These are phyloP conservation scores for Moelleriella libera DNA, from an alignment of 2,329 filamentous ascomycete species.

Conservation along the genomic window DNA sequence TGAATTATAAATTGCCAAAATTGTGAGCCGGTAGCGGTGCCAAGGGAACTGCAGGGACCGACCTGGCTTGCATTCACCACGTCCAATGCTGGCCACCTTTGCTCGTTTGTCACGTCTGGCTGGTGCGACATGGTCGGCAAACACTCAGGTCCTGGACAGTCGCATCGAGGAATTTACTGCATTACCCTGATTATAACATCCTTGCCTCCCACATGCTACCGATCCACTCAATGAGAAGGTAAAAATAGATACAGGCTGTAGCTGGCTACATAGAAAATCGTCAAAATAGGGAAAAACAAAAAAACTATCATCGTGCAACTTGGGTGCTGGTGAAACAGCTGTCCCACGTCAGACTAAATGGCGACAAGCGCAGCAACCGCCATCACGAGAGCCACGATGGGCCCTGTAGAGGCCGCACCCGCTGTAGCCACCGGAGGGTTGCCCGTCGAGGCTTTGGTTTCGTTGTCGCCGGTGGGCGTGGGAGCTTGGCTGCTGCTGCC, in stretches of 20 bases:
- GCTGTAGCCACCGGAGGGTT: background rate
- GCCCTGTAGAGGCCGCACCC: conserved; percentile 1
- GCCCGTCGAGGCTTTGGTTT: background rate
- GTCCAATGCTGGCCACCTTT: too few species aligned
- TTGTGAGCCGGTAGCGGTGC: too few species aligned
- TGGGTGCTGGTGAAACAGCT: too few species aligned
- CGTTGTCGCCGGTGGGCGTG: background rate
- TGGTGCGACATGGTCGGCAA: too few species aligned
- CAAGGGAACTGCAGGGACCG: too few species aligned
- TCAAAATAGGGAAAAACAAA: background rate
- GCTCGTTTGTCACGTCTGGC: too few species aligned
- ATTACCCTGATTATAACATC: background rate
- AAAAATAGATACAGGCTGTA: background rate
- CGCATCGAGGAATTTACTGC: background rate
- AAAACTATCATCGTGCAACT: background rate
- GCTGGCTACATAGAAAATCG: background rate
- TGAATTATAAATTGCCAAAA: too few species aligned
- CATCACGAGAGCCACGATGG: conserved; percentile 1
- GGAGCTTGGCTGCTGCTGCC: background rate
- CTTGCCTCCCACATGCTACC: background rate
- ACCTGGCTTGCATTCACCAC: too few species aligned
- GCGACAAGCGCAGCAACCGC: conserved; percentile 1
- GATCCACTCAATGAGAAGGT: background rate
- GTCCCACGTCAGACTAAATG: background rate
- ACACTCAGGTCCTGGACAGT: background rate